phyloP scores from a whole-genome alignment of 1,139 yeast species.

The Yamadazyma jaroonii region DNA sequence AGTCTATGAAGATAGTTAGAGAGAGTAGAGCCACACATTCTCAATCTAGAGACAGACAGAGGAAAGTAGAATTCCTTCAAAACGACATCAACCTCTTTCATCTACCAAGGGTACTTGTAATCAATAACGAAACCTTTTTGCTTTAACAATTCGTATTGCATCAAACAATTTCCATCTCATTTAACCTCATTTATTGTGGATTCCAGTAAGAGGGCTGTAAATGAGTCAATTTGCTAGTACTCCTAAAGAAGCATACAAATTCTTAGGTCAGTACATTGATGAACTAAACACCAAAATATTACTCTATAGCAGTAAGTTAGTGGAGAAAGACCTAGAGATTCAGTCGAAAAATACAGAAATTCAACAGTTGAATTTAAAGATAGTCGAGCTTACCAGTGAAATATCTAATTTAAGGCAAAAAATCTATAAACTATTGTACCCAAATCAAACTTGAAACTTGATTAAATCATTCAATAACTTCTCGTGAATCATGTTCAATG shows the following conservation, averaged over 20 bases:
- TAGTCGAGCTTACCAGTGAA: background rate
- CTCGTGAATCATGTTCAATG: slow-evolving; percentile 12
- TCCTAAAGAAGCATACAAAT: slow-evolving; percentile 5
- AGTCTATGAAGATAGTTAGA: too few species aligned
- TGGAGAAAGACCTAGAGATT: background rate
- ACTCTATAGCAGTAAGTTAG: background rate
- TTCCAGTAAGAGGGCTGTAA: background rate
- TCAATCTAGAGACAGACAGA: too few species aligned
- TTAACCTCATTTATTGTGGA: too few species aligned
- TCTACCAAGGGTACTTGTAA: too few species aligned
- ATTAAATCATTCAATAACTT: slow-evolving; percentile 13
- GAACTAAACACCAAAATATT: background rate
- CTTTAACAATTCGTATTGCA: too few species aligned
- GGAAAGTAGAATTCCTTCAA: too few species aligned
- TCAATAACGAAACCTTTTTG: too few species aligned
- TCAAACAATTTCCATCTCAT: too few species aligned
- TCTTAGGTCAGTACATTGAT: slow-evolving; percentile 3
- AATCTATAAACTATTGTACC: slow-evolving; percentile 1
- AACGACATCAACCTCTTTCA: too few species aligned
- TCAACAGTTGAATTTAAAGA: slow-evolving; percentile 1
- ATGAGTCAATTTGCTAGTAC: background rate
- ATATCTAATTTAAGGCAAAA: slow-evolving; percentile 1
- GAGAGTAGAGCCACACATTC: too few species aligned
- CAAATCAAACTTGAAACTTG: background rate
- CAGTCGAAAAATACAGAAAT: background rate